phyloP scores from a whole-genome alignment of 805 yeast genomes.

The Barnettozyma sp. region DNA sequence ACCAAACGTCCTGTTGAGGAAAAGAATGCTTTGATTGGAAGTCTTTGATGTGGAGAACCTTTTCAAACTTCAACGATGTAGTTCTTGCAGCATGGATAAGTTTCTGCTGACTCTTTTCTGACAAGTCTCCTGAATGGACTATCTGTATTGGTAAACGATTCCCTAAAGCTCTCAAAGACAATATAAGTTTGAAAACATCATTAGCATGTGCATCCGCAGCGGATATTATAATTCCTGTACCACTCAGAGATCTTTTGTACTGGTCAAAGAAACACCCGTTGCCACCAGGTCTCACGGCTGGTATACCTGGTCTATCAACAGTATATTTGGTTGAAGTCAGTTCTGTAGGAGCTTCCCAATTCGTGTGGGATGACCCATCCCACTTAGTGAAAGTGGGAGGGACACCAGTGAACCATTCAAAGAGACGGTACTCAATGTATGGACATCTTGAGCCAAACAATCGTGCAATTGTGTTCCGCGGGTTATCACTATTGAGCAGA shows the following conservation, averaged over 20 bases:
- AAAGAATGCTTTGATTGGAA: conserved; percentile 10
- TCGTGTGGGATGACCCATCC: too few relatives aligned
- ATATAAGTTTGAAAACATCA: conserved; percentile 31
- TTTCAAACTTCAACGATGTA: conserved; percentile 1
- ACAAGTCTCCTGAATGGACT: conserved; percentile 32
- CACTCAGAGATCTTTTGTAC: conserved; percentile 26
- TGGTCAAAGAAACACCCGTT: conserved; percentile 24
- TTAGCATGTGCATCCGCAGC: conserved; percentile 26
- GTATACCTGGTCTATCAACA: too few relatives aligned
- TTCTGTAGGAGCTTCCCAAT: too few relatives aligned
- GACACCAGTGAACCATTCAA: conserved; percentile 33
- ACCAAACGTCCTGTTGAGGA: conserved; percentile 34
- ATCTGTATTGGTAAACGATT: conserved; percentile 37
- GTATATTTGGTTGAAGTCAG: too few relatives aligned
- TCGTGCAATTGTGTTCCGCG: too few relatives aligned
- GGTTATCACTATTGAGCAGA: too few relatives aligned
- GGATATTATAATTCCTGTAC: conserved; percentile 30
- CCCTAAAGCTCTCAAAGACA: conserved; percentile 30
- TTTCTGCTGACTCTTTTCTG: conserved; percentile 23
- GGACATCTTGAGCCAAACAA: conserved; percentile 22
- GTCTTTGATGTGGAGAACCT: background rate
- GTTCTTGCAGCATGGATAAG: conserved; percentile 31
- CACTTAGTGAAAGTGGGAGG: conserved; percentile 34
- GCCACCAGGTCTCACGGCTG: too few relatives aligned
- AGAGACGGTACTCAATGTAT: conserved; percentile 32